Base-by-base conservation (phyloP, 1,284 basidiomycete species). In the Neonothopanus nambi region DNA sequence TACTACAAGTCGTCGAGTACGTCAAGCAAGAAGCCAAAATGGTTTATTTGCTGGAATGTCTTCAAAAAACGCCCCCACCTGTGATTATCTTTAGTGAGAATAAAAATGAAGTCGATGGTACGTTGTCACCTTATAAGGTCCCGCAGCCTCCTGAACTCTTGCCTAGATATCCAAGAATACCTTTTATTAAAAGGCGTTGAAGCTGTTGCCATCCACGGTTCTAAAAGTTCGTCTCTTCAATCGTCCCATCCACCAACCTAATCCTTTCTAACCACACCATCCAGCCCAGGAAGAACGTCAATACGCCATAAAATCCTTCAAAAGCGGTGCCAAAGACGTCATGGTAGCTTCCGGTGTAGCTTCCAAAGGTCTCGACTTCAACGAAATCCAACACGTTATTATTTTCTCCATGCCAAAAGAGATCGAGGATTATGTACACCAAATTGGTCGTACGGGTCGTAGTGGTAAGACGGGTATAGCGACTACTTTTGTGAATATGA, bases 401-500 rank as follows among this genome's bases (percentile, higher is more conserved):
- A 97, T 96, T 58, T 99, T 95, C 70, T 89, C 92, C 13, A 99
- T 99, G 97, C 97, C 97, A 0, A 98, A 98, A 70, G 97, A 99
- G 74, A 98, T 99, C 55, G 97, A 98, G 73, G 94, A 96, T 67
- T 95, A 95, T 63, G 94, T 97, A 28, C 97, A 99, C 76, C 95
- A 98, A 71, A 98, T 99, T 62, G 97, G 97, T 21, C 90, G 97
- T 61, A 99, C 97, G 1, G 97, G 97, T 51, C 87, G 97, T 60
- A 94, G 91, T 58, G 97, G 97, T 21, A 98, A 98, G 69, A 99
- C 96, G 1, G 97, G 97, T 58, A 95, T 98, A 51, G 97, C 97
- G n/a, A 99, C 97, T 20, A 97, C 97, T n/a, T 99, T 99, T 70
- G 93, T 99, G 54, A 99, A 99, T 68, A 95, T 95, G 87, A 93